Evolutionary conservation across 306 rosid species (phyloP).

Genomic region (Cucurbita argyrosperma): DNA sequence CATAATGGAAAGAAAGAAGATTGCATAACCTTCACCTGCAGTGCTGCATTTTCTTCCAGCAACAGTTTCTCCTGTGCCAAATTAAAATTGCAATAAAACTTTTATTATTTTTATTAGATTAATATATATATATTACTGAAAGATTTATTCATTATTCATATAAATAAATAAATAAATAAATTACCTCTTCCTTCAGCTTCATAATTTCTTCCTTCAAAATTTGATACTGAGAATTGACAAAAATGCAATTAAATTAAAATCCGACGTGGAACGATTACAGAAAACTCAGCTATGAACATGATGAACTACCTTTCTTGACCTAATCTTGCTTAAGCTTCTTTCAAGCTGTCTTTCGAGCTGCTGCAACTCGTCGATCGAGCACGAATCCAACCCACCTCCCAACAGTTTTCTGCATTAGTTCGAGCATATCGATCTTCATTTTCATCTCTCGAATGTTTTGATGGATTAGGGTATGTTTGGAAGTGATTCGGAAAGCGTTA

Average conservation of each 20-base stretch:
- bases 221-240: conserved; percentile 24
- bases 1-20: background rate
- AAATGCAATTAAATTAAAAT: background rate
- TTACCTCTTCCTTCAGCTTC: conserved; percentile 59
- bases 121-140: no score
- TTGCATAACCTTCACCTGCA: conserved; percentile 32
- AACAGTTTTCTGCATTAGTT: conserved; percentile 41
- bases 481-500: no score
- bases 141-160: background rate
- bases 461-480: background rate
- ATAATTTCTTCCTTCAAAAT: conserved; percentile 46
- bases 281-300: background rate
- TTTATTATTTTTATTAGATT: background rate
- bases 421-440: no score
- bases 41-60: conserved; percentile 39
- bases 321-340: conserved; percentile 52
- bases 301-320: conserved; percentile 61
- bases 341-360: conserved; percentile 57
- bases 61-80: conserved; percentile 39
- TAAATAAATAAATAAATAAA: background rate
- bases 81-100: background rate
- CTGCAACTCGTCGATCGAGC: conserved; percentile 45
- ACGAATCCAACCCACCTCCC: conserved; percentile 56
- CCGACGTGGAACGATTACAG: background rate
- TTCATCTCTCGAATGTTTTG: background rate